Evolutionary conservation across 2,329 filamentous ascomycete species (phyloP).

Genomic region (Phyllosticta citriasiana): DNA sequence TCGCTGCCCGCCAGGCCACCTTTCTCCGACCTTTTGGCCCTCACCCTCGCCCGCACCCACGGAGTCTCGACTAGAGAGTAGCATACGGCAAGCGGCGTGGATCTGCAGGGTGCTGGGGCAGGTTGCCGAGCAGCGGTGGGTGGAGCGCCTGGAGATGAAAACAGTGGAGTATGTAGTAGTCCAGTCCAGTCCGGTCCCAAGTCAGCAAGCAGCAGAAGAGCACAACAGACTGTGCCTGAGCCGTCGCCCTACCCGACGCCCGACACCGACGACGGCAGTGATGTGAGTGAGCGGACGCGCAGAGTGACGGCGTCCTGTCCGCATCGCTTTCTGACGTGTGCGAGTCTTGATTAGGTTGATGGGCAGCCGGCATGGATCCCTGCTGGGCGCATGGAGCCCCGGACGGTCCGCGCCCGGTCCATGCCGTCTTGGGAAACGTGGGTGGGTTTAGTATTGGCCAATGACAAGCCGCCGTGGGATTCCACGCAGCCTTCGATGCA

Average conservation of each 20-base stretch:
- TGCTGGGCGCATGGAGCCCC: background rate
- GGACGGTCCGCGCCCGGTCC: background rate
- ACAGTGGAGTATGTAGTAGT: constrained; percentile 4
- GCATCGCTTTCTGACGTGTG: background rate
- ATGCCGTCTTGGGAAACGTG: background rate
- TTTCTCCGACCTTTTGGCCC: background rate
- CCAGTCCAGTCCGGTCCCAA: constrained; percentile 1
- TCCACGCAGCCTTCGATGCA: constrained; percentile 10
- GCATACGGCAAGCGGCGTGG: constrained; percentile 1
- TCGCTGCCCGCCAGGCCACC: background rate
- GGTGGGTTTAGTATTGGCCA: background rate
- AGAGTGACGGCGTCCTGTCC: background rate
- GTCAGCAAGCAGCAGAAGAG: background rate
- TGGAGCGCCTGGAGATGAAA: constrained; percentile 10
- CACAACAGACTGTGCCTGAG: background rate
- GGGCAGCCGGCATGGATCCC: background rate
- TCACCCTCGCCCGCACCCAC: background rate
- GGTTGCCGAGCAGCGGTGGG: constrained; percentile 8
- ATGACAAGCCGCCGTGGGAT: background rate
- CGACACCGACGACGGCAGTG: background rate
- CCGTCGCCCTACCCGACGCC: background rate
- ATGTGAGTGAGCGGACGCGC: background rate
- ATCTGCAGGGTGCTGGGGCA: constrained; percentile 10
- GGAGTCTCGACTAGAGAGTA: background rate
- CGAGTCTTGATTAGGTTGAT: background rate